Conservation (phyloP, 192 early-diverging fungal species). For the Coemansia sp. region DNA sequence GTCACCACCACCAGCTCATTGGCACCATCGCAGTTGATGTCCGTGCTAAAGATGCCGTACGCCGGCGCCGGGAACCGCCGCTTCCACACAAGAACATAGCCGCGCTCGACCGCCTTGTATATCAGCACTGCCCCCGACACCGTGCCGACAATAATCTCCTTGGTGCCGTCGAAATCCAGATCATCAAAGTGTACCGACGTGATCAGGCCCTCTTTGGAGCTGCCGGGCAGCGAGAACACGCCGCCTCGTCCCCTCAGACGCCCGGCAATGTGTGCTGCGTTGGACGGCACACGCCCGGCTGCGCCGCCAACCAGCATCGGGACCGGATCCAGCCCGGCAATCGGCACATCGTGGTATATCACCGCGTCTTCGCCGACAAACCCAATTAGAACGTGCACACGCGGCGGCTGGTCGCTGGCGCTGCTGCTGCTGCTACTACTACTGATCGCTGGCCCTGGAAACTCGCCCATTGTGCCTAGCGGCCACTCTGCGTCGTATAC, state of each 20-base stretch:
- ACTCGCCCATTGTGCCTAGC: slow-evolving; percentile 19
- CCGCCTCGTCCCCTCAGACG: slow-evolving; percentile 40
- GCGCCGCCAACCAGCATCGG: slow-evolving; percentile 42
- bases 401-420: slow-evolving; percentile 6
- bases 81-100: slow-evolving; percentile 46
- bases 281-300: slow-evolving; percentile 21
- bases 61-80: slow-evolving; percentile 42
- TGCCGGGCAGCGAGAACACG: slow-evolving; percentile 39
- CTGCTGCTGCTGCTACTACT: not conserved
- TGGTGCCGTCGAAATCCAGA: slow-evolving; percentile 30
- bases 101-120: slow-evolving; percentile 39
- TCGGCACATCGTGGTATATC: slow-evolving; percentile 45
- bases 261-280: slow-evolving; percentile 27
- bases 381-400: slow-evolving; percentile 41
- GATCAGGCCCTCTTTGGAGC: slow-evolving; percentile 37
- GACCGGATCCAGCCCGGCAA: slow-evolving; percentile 47
- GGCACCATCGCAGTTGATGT: slow-evolving; percentile 50
- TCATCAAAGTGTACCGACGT: slow-evolving; percentile 49
- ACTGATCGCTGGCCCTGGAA: not conserved
- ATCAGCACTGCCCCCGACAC: slow-evolving; percentile 44
- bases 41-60: slow-evolving; percentile 42
- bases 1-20: slow-evolving; percentile 52
- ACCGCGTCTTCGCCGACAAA: slow-evolving; percentile 50
- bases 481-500: slow-evolving; percentile 38
- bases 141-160: slow-evolving; percentile 45